A percentile compares a stretch with the other conserved stretches of the same genome.
phyloP scores from a whole-genome alignment of 2,329 filamentous ascomycete genomes.

The Dryadomyces quercivorus region DNA sequence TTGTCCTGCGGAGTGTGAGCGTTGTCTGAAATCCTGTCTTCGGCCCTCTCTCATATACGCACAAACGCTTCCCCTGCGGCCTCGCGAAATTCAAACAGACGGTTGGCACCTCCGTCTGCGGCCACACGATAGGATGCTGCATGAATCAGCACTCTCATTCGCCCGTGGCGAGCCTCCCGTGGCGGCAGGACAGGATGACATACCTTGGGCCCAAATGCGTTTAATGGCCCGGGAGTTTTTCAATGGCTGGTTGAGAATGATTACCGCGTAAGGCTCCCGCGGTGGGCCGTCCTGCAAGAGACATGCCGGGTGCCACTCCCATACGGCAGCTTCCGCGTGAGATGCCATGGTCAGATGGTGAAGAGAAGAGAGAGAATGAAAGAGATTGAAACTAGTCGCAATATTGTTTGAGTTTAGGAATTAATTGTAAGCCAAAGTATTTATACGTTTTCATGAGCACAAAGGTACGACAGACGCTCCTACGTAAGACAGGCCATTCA shows the following conservation, averaged over 20 bases:
- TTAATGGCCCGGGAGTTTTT: slow-evolving; percentile 32
- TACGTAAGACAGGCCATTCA: too few relatives aligned
- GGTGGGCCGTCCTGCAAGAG: slow-evolving; percentile 7
- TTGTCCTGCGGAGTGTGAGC: slow-evolving; percentile 23
- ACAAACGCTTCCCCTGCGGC: slow-evolving; percentile 21
- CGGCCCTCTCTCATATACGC: slow-evolving; percentile 13
- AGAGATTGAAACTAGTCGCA: neutral
- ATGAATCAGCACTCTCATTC: neutral
- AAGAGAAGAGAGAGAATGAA: neutral
- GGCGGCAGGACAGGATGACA: slow-evolving; percentile 8
- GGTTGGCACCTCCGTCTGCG: slow-evolving; percentile 85
- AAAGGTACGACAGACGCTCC: too few relatives aligned
- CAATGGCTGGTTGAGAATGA: slow-evolving; percentile 41
- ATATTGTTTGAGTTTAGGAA: too few relatives aligned
- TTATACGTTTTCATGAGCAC: too few relatives aligned
- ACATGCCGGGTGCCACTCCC: slow-evolving; percentile 15
- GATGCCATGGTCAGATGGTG: slow-evolving; percentile 2
- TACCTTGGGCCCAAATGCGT: slow-evolving; percentile 37
- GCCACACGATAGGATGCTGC: slow-evolving; percentile 41
- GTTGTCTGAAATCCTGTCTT: neutral
- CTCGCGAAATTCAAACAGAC: slow-evolving; percentile 37
- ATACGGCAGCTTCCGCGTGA: neutral
- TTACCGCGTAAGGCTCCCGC: slow-evolving; percentile 24
- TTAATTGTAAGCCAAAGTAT: too few relatives aligned
- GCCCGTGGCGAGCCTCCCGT: neutral